Percentiles rank a stretch among this genome's conserved stretches.
Conservation (phyloP, 2,329 filamentous ascomycete genomes). For the Epichloe scottii region DNA sequence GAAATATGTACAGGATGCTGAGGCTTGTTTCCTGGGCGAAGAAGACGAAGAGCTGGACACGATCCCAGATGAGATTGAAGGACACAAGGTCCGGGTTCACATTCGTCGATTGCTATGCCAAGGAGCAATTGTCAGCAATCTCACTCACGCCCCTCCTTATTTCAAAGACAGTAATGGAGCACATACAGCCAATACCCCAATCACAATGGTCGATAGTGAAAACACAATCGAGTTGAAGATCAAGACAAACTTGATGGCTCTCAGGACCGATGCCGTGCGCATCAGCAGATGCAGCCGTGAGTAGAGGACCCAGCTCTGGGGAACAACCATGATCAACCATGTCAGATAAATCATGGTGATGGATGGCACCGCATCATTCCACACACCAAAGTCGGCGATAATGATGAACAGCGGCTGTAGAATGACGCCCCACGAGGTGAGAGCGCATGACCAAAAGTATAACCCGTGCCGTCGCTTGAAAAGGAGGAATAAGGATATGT, state of each 20-base stretch:
- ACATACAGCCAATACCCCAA: constrained; percentile 37
- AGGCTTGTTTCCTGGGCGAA: constrained; percentile 40
- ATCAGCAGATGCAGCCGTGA: constrained; percentile 47
- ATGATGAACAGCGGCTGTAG: constrained; percentile 29
- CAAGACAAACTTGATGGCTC: constrained; percentile 41
- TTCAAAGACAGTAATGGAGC: not conserved
- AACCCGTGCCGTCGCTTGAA: constrained; percentile 18
- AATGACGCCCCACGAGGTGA: constrained; percentile 17
- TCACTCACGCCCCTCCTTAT: not conserved
- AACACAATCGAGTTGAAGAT: constrained; percentile 38
- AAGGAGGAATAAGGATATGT: constrained; percentile 16
- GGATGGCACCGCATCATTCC: constrained; percentile 7
- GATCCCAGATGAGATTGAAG: constrained; percentile 31
- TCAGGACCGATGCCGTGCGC: constrained; percentile 32
- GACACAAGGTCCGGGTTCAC: constrained; percentile 12
- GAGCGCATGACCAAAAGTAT: constrained; percentile 22
- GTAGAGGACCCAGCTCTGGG: constrained; percentile 46
- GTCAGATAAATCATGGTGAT: constrained; percentile 11
- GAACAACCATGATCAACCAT: constrained; percentile 38
- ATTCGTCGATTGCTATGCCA: constrained; percentile 15
- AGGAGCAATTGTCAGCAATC: not conserved
- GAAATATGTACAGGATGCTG: constrained; percentile 34
- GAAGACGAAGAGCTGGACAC: constrained; percentile 40
- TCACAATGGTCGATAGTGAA: constrained; percentile 39
- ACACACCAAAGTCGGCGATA: constrained; percentile 21